Evolutionary conservation across 176 grass and related monocot species (phyloP).

Genomic region (Raddia guianensis): DNA sequence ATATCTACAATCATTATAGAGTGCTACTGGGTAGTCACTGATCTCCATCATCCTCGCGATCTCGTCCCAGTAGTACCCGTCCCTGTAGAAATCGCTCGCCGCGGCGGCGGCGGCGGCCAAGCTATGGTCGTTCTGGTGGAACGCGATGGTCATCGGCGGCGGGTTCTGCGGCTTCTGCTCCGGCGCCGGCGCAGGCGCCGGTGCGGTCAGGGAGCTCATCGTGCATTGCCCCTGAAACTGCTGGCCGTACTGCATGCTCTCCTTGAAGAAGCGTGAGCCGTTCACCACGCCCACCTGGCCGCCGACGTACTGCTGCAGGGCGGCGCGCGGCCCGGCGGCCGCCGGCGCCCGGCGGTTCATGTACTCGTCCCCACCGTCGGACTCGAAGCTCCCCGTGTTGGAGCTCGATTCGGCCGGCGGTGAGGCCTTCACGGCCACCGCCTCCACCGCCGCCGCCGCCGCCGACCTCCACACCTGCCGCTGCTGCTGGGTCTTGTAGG

Average conservation of each 20-base stretch:
- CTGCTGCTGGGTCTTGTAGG: conserved; percentile 59
- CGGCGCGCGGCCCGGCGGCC: conserved; percentile 8
- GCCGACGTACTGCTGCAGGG: conserved; percentile 14
- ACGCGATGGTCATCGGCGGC: conserved; percentile 22
- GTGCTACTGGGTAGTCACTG: conserved; percentile 29
- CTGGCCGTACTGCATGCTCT: conserved; percentile 34
- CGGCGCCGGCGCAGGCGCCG: not conserved
- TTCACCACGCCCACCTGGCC: not conserved
- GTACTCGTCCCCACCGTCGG: conserved; percentile 56
- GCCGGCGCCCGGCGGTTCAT: conserved; percentile 41
- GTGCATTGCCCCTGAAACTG: conserved; percentile 42
- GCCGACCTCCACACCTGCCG: conserved; percentile 46
- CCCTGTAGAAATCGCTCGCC: conserved; percentile 48
- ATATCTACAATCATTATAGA: conserved; percentile 62
- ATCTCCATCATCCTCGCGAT: conserved; percentile 68
- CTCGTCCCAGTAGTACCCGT: conserved; percentile 70
- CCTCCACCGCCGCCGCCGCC: not conserved
- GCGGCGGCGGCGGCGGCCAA: not conserved
- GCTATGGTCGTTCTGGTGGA: conserved; percentile 49
- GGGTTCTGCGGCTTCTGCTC: conserved; percentile 48
- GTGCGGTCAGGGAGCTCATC: conserved; percentile 9
- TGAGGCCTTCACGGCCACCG: not conserved
- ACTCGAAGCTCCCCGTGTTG: conserved; percentile 73
- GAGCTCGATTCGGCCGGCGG: conserved; percentile 51
- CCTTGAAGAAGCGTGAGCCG: conserved; percentile 27